A percentile compares a stretch with the other conserved stretches of the same genome.
Evolutionary conservation across 257 asterid species (phyloP).

Genomic region (Salvia rosmarinus): DNA sequence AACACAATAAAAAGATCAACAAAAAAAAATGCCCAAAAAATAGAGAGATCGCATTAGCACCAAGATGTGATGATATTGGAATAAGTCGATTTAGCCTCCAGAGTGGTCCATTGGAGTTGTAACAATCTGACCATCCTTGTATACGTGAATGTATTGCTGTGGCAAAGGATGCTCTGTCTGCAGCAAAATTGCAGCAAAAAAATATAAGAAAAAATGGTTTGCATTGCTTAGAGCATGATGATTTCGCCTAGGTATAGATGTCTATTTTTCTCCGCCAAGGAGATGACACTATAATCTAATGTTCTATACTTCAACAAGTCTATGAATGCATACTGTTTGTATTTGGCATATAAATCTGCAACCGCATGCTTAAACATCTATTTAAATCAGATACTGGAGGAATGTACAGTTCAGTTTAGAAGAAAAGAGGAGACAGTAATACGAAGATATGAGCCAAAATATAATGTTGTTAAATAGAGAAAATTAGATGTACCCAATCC

Average conservation of each 20-base stretch:
- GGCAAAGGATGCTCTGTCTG: constrained; percentile 92
- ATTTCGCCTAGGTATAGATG: too few species aligned
- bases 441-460: background rate
- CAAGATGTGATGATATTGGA: background rate
- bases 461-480: background rate
- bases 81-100: constrained; percentile 55
- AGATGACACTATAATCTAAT: too few species aligned
- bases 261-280: too few species aligned
- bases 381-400: background rate
- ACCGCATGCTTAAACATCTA: background rate
- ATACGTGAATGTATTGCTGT: constrained; percentile 66
- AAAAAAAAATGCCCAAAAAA: constrained; percentile 7
- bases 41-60: constrained; percentile 17
- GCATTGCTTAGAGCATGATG: too few species aligned
- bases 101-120: constrained; percentile 85
- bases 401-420: background rate
- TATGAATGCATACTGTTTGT: too few species aligned
- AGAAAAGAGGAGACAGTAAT: background rate
- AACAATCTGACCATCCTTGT: constrained; percentile 72
- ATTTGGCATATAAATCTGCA: too few species aligned
- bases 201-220: too few species aligned
- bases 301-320: too few species aligned
- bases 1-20: constrained; percentile 4
- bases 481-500: constrained; percentile 72
- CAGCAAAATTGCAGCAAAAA: constrained; percentile 37